Evolutionary conservation across 2,329 filamentous ascomycete species (phyloP), one percentile per base, ranked within the genome.

Genomic region (Byssochlamys sp.): DNA sequence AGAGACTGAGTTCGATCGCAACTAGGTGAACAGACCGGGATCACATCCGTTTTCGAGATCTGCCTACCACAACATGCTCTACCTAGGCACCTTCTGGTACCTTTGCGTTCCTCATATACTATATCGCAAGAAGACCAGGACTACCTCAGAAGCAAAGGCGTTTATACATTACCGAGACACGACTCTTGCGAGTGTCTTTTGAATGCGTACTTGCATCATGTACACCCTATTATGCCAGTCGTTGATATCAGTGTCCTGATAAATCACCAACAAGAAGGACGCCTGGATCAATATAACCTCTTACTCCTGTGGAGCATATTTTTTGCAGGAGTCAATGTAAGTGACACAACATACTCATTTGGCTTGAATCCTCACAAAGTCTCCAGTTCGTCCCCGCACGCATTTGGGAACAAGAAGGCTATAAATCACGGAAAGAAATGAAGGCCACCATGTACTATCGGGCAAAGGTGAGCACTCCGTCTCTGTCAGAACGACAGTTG

Each of bases 251-350:
- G 65, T 3, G 52, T 57, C 1, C 69, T 75, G 31, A 56, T 74
- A 29, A 55, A 63, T 6, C 61, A 62, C 19, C 67, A 72, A 35
- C 65, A 63, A 19, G 57, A 59, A 53, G 66, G 67, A 14, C 65
- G 67, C 19, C 59, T 65, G 11, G 60, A 64, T 19, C 63, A 67
- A 12, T 69, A 71, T 35, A 75, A 73, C 54, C 24, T 74, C 2
- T 58, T 75, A 19, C 61, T 77, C 1, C 60, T 76, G 10, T 76
- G 73, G 73, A 72, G 70, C 53, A 65, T 75, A 10, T 74, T 74
- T 54, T 74, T 71, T 35, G 69, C 69, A n/a, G 70, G 69, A 5
- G 62, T 63, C 0, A 72, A 71, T 62, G 70, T 71, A 60, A 53
- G 63, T 56, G 6, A 45, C n/a, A 6, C n/a, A 2, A 9, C 11